A percentile compares a stretch with the other conserved stretches of the same genome.
Evolutionary conservation across 208 protist genomes (phyloP).

Genomic region (Trypanosoma mega): DNA sequence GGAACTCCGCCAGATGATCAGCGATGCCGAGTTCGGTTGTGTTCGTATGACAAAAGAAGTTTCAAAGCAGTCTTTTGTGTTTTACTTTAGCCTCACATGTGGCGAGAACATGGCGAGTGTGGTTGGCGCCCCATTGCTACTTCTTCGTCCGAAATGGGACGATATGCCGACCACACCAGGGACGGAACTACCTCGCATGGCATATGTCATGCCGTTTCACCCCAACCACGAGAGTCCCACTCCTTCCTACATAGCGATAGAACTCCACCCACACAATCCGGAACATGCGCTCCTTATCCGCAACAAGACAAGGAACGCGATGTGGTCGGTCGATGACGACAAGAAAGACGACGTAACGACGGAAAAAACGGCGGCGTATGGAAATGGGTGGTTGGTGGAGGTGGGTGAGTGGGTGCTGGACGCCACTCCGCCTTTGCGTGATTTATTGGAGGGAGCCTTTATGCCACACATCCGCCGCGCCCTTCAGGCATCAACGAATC

Average conservation of each 20-base stretch:
- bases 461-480: no score
- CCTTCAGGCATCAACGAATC: no score
- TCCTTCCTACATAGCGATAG: no score
- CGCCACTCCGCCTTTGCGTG: not conserved
- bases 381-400: not conserved
- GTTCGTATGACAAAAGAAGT: not conserved
- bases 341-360: no score
- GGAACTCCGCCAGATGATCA: not conserved
- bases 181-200: no score
- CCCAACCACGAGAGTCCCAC: no score
- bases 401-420: conserved; percentile 12
- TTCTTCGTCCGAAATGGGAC: not conserved
- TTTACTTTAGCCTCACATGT: conserved; percentile 9
- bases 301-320: no score
- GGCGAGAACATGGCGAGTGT: not conserved
- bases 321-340: no score
- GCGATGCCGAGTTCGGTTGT: not conserved
- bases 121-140: not conserved
- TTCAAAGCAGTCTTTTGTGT: not conserved
- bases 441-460: conserved; percentile 21
- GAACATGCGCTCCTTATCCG: no score
- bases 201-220: no score
- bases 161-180: no score
- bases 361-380: not conserved
- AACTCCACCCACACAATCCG: no score